Percentiles rank a stretch among this genome's conserved stretches.
phyloP scores from a whole-genome alignment of 768 basidiomycete genomes.

The Tricholoma bakamatsutake region DNA sequence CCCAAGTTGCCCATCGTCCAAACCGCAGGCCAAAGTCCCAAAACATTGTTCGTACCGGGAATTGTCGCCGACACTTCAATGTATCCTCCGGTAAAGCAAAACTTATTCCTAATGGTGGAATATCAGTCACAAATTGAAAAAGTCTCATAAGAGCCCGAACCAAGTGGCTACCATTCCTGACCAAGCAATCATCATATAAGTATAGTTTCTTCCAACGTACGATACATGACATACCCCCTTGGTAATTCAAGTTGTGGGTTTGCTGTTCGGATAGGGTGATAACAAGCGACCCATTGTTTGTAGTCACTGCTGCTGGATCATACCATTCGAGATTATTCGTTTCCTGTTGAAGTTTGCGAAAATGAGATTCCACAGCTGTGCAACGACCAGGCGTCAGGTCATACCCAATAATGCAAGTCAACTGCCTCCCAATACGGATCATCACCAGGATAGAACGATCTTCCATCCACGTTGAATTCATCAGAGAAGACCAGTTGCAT shows the following conservation, averaged over 20 bases:
- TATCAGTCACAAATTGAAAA: slow-evolving; percentile 27
- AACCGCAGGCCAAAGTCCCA: slow-evolving; percentile 72
- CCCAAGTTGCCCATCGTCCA: slow-evolving; percentile 73
- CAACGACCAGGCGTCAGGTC: neutral
- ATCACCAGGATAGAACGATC: slow-evolving; percentile 76
- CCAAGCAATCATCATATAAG: slow-evolving; percentile 10
- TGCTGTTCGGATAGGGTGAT: slow-evolving; percentile 61
- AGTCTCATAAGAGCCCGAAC: slow-evolving; percentile 16
- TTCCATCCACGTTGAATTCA: slow-evolving; percentile 68
- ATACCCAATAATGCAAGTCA: slow-evolving; percentile 72
- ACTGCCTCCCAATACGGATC: slow-evolving; percentile 86
- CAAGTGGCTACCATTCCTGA: slow-evolving; percentile 41
- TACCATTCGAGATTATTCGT: slow-evolving; percentile 83
- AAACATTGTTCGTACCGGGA: slow-evolving; percentile 60
- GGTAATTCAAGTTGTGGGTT: slow-evolving; percentile 67
- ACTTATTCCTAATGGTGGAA: slow-evolving; percentile 59
- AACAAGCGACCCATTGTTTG: slow-evolving; percentile 63
- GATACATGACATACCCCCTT: slow-evolving; percentile 45
- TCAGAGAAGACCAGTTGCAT: slow-evolving; percentile 68
- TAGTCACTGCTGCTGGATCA: slow-evolving; percentile 75
- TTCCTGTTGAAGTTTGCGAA: slow-evolving; percentile 29
- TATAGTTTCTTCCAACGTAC: slow-evolving; percentile 18
- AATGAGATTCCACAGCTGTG: neutral
- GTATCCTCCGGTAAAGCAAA: slow-evolving; percentile 84
- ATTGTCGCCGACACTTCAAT: slow-evolving; percentile 60